Conservation (phyloP, 331 rosid genomes). For the Ulmus americana region DNA sequence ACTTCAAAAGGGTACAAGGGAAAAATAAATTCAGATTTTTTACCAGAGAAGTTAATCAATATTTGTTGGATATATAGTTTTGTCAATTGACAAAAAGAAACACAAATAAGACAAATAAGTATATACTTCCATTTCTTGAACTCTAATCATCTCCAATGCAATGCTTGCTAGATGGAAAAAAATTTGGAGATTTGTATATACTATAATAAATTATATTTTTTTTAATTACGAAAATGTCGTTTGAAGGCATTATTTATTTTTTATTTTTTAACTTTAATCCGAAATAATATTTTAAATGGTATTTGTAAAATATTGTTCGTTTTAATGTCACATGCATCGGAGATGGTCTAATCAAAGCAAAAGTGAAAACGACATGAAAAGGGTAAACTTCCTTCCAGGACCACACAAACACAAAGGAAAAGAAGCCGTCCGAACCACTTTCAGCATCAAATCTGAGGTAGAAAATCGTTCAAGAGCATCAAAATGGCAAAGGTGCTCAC, state of each 20-base stretch:
- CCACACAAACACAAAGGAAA: background rate
- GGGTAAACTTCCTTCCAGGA: background rate
- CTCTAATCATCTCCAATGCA: too few species aligned
- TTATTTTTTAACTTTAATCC: too few species aligned
- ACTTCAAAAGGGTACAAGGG: background rate
- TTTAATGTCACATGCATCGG: background rate
- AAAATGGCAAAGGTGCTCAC: background rate
- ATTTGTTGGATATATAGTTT: background rate
- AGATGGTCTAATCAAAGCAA: background rate
- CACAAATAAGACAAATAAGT: background rate
- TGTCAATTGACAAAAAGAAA: too few species aligned
- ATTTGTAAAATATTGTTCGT: too few species aligned
- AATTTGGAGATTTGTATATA: too few species aligned
- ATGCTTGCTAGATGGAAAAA: too few species aligned
- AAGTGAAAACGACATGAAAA: background rate
- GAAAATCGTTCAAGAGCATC: background rate
- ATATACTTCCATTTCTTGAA: background rate
- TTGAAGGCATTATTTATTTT: too few species aligned
- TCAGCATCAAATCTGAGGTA: background rate
- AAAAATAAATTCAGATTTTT: background rate
- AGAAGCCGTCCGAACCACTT: background rate
- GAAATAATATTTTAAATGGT: too few species aligned
- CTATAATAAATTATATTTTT: too few species aligned
- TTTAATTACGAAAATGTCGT: too few species aligned
- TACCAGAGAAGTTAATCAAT: background rate